A percentile compares a stretch with the other conserved stretches of the same genome.
phyloP scores from a whole-genome alignment of 768 basidiomycete species.

The Trichaptum fuscoviolaceum region DNA sequence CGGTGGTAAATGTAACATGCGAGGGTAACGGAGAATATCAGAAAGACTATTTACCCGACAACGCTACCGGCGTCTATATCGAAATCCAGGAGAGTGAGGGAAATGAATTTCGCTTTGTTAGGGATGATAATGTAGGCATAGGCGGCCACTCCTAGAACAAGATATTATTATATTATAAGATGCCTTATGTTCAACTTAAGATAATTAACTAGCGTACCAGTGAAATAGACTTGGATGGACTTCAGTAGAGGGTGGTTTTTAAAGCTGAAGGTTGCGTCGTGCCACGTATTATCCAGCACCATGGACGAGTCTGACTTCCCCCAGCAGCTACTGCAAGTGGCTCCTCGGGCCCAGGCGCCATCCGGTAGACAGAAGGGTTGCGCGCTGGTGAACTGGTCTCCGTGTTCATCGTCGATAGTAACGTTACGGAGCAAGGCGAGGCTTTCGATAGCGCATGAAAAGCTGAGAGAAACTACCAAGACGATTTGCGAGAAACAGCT shows the following conservation, averaged over 20 bases:
- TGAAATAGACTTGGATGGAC: conserved; percentile 22
- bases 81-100: conserved; percentile 30
- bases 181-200: too few species aligned
- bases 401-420: conserved; percentile 37
- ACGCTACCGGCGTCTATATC: conserved; percentile 29
- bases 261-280: not conserved
- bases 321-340: not conserved
- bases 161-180: not conserved
- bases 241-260: not conserved
- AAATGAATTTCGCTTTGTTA: conserved; percentile 17
- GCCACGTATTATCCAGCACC: conserved; percentile 6
- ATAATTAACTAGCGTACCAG: conserved; percentile 28
- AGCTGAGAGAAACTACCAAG: too few species aligned
- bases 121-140: conserved; percentile 38
- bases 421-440: conserved; percentile 27
- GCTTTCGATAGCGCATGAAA: too few species aligned
- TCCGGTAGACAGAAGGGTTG: conserved; percentile 28
- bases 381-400: conserved; percentile 27
- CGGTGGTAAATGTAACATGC: too few species aligned
- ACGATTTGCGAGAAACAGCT: too few species aligned
- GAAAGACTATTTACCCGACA: conserved; percentile 6
- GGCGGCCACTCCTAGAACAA: conserved; percentile 32
- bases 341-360: conserved; percentile 10
- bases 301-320: not conserved
- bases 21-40: too few species aligned